Conservation (phyloP, 352 stramenopile genomes). For the Pythium periplocum region DNA sequence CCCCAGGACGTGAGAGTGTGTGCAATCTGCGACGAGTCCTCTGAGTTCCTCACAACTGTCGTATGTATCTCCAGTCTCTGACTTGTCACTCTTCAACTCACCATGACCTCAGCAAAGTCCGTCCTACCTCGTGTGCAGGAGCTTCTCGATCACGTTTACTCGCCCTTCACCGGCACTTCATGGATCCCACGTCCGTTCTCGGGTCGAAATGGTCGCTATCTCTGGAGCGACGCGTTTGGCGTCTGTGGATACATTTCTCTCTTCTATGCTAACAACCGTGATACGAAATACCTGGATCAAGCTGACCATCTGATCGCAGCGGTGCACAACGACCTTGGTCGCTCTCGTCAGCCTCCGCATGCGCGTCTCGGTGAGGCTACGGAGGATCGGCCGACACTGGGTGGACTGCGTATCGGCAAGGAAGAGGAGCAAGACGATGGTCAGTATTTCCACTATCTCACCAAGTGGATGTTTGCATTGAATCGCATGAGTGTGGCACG, state of each 20-base stretch:
- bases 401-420: conserved; percentile 31
- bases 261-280: conserved; percentile 5
- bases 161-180: conserved; percentile 16
- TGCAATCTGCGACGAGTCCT: too few relatives aligned
- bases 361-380: conserved; percentile 10
- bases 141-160: conserved; percentile 24
- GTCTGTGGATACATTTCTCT: conserved; percentile 28
- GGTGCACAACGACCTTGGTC: conserved; percentile 22
- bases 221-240: conserved; percentile 34
- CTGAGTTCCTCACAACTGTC: too few relatives aligned
- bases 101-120: conserved; percentile 10
- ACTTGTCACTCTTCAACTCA: neutral
- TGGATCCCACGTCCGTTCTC: conserved; percentile 20
- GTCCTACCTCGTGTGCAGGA: conserved; percentile 3
- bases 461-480: conserved; percentile 37
- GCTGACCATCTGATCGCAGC: conserved; percentile 20
- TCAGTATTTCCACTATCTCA: conserved; percentile 37
- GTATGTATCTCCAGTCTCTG: too few relatives aligned
- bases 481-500: conserved; percentile 19
- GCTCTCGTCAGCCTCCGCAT: conserved; percentile 12
- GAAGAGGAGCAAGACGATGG: conserved; percentile 23
- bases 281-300: conserved; percentile 17
- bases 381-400: conserved; percentile 8
- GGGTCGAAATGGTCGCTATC: conserved; percentile 16
- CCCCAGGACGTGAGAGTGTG: too few relatives aligned